Evolutionary conservation across 805 yeast genomes (phyloP), one percentile per base, ranked within the genome.

Genomic region (Saccharomycopsis sp.): DNA sequence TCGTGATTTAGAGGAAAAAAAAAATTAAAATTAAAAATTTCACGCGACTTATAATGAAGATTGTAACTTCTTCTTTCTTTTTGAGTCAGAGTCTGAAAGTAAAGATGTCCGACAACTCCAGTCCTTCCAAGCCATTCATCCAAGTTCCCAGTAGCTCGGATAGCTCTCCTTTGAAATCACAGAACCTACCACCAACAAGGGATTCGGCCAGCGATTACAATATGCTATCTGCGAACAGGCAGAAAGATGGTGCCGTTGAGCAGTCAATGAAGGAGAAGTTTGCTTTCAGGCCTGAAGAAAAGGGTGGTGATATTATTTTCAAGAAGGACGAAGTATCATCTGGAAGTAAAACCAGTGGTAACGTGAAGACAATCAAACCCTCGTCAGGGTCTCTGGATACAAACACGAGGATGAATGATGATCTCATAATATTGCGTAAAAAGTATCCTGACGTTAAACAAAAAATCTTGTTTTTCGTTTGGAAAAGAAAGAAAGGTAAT

Each of bases 371-470:
- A n/a, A 25, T 25, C 27, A 9, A 9, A 25, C 9, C 27, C 27
- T 1, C 27, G 12, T 25, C 27, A 25, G n/a, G n/a, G n/a, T n/a
- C 27, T n/a, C 27, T 25, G n/a, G 9, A n/a, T 25, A 25, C 9
- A 25, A n/a, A n/a, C n/a, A 32, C 22, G 18, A 35, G 37, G 30
- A 38, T 56, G 22, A 51, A 52, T 34, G 53, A 58, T 30, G 58
- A 59, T 39, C 53, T 59, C 23, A 43, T 48, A 2, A 53, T 56
- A 3, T 51, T 63, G 33, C 57, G 52, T 39, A 60, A 57, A 29
- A 52, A 53, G 27, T 63, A 50, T 36, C 67, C 67, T 1, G 42
- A 52, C n/a, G 38, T 56, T 10, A 43, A 57, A 8, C 59, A 54
- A 5, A 39, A 54, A 3, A 51, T 57, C 3, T 56, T 63, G n/a